phyloP scores from a whole-genome alignment of 1,284 basidiomycete genomes.

The Macrocystidia cucumis region DNA sequence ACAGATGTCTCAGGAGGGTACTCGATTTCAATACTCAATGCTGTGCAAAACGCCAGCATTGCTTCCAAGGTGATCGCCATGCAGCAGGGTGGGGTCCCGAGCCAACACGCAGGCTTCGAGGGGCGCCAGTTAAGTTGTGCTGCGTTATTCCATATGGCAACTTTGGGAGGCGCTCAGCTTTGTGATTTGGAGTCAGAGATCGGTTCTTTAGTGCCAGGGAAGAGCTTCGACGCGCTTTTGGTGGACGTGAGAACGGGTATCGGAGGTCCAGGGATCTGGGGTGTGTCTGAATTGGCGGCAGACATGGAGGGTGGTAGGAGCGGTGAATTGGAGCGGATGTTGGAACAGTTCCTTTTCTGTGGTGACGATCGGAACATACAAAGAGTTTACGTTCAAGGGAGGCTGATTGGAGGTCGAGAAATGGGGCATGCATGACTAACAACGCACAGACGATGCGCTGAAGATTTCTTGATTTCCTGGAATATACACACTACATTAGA shows the following conservation, averaged over 20 bases:
- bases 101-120: slow-evolving; percentile 33
- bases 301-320: slow-evolving; percentile 20
- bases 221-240: slow-evolving; percentile 87
- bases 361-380: slow-evolving; percentile 88
- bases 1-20: slow-evolving; percentile 92
- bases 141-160: slow-evolving; percentile 86
- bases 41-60: slow-evolving; percentile 77
- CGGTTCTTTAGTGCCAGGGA: slow-evolving; percentile 79
- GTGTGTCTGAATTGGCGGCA: slow-evolving; percentile 21
- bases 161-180: slow-evolving; percentile 84
- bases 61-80: slow-evolving; percentile 71
- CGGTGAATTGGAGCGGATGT: slow-evolving; percentile 40
- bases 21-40: slow-evolving; percentile 77
- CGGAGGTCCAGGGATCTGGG: slow-evolving; percentile 61
- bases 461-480: too few species aligned
- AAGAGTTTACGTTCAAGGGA: slow-evolving; percentile 81
- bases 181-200: slow-evolving; percentile 65
- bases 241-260: slow-evolving; percentile 44
- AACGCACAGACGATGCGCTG: too few species aligned
- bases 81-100: slow-evolving; percentile 16
- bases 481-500: slow-evolving; percentile 3
- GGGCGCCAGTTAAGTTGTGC: slow-evolving; percentile 65
- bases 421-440: slow-evolving; percentile 8
- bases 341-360: slow-evolving; percentile 75
- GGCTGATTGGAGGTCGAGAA: slow-evolving; percentile 59